Evolutionary conservation across 768 basidiomycete species (phyloP).

Genomic region (Lactarius quietus): DNA sequence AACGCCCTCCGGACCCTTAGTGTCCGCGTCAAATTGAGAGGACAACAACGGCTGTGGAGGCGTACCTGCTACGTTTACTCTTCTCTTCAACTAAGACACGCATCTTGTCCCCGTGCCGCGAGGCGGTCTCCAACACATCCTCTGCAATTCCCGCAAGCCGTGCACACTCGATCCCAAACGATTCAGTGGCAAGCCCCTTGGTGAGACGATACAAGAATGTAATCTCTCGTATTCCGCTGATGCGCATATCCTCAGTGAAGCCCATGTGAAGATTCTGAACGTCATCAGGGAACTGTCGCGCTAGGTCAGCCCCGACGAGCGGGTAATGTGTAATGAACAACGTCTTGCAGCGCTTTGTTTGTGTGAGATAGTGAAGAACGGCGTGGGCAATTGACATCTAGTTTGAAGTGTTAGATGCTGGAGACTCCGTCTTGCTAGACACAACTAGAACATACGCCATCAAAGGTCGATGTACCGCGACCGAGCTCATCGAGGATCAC

Average conservation of each 20-base stretch:
- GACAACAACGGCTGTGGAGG: not conserved
- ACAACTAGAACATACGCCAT: constrained; percentile 48
- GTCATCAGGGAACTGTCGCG: constrained; percentile 52
- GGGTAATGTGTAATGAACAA: constrained; percentile 97
- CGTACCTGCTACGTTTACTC: constrained; percentile 47
- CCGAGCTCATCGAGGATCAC: constrained; percentile 92
- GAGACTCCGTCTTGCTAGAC: not conserved
- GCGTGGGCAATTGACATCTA: constrained; percentile 88
- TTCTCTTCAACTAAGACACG: constrained; percentile 50
- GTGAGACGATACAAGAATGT: constrained; percentile 82
- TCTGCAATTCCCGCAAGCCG: constrained; percentile 83
- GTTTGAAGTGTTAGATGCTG: constrained; percentile 34
- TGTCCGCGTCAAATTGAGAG: not conserved
- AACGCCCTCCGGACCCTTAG: constrained; percentile 18
- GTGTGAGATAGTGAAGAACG: constrained; percentile 67
- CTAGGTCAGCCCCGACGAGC: constrained; percentile 66
- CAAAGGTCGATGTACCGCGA: constrained; percentile 88
- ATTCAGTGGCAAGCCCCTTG: constrained; percentile 71
- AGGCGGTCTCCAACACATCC: constrained; percentile 58
- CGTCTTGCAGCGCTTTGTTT: constrained; percentile 59
- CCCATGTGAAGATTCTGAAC: constrained; percentile 86
- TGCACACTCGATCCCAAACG: constrained; percentile 92
- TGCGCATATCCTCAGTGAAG: constrained; percentile 62
- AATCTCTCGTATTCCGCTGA: constrained; percentile 74
- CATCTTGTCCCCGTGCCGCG: constrained; percentile 49